These are phyloP conservation scores for Penicillium paxilli DNA, from an alignment of 495 filamentous ascomycete species.

Conservation along the genomic window DNA sequence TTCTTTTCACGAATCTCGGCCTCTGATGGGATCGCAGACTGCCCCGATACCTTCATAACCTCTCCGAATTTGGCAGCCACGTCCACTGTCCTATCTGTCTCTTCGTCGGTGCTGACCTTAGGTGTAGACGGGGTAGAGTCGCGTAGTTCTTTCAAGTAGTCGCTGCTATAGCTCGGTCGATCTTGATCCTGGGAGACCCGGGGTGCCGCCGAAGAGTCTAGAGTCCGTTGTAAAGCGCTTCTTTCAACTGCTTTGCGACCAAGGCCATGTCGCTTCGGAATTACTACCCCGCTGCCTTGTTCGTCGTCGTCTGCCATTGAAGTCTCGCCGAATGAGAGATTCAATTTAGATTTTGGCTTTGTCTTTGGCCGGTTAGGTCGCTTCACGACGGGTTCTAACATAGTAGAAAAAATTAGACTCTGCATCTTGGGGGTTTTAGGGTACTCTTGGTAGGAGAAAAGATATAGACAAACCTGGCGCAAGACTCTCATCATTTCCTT, in stretches of 20 bases:
- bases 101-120: constrained; percentile 52
- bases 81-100: constrained; percentile 64
- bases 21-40: constrained; percentile 69
- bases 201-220: constrained; percentile 39
- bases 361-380: constrained; percentile 51
- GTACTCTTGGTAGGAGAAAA: not conserved
- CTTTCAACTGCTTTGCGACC: constrained; percentile 71
- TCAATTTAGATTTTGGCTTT: constrained; percentile 63
- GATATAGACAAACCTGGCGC: constrained; percentile 26
- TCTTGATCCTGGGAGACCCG: constrained; percentile 64
- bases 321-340: constrained; percentile 73
- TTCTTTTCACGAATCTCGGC: constrained; percentile 94
- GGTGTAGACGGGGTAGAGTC: constrained; percentile 79
- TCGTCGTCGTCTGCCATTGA: constrained; percentile 54
- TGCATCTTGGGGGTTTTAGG: not conserved
- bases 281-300: constrained; percentile 57
- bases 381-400: constrained; percentile 40
- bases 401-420: constrained; percentile 21
- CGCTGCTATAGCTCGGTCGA: constrained; percentile 80
- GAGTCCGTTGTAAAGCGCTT: constrained; percentile 60
- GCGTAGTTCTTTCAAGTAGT: constrained; percentile 81
- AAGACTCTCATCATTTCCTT: constrained; percentile 48
- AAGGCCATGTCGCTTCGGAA: constrained; percentile 69
- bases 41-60: constrained; percentile 34
- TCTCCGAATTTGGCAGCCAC: constrained; percentile 64